Conservation (phyloP, 768 basidiomycete genomes). For the Tulasnella sp. region DNA sequence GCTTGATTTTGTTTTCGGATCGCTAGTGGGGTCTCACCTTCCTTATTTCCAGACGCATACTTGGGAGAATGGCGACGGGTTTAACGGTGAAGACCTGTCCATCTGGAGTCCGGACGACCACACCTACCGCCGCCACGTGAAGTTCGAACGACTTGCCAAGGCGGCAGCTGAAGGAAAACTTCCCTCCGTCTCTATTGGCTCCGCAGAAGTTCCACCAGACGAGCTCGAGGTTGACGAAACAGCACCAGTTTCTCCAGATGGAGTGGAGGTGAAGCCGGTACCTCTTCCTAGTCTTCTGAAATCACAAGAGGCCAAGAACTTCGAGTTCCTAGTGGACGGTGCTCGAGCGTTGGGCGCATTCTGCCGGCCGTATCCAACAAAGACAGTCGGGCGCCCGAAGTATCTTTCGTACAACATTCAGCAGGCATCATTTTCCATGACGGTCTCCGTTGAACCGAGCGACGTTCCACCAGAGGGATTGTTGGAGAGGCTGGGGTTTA, state of each 20-base stretch:
- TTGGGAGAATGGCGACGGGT: constrained; percentile 84
- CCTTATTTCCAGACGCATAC: not conserved
- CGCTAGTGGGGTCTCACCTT: not conserved
- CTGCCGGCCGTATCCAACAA: constrained; percentile 77
- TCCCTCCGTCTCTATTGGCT: constrained; percentile 9
- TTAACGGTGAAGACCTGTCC: constrained; percentile 95
- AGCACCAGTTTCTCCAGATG: not conserved
- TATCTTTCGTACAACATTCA: constrained; percentile 76
- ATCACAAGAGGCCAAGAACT: constrained; percentile 42
- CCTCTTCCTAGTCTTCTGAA: constrained; percentile 21
- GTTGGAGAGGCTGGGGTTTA: constrained; percentile 34
- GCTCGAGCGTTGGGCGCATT: constrained; percentile 87
- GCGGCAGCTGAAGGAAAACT: constrained; percentile 24
- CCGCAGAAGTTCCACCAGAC: constrained; percentile 1
- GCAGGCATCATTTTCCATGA: constrained; percentile 69
- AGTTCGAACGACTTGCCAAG: constrained; percentile 30
- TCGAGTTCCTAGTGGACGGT: constrained; percentile 80
- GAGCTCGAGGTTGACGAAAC: constrained; percentile 1
- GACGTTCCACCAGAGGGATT: constrained; percentile 49
- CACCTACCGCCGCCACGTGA: constrained; percentile 35
- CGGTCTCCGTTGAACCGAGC: constrained; percentile 62
- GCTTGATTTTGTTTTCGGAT: constrained; percentile 47
- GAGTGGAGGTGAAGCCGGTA: not conserved
- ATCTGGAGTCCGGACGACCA: constrained; percentile 83
- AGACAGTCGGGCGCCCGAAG: constrained; percentile 67